Evolutionary conservation across 257 asterid species (phyloP).

Genomic region (Cordia subcordata): DNA sequence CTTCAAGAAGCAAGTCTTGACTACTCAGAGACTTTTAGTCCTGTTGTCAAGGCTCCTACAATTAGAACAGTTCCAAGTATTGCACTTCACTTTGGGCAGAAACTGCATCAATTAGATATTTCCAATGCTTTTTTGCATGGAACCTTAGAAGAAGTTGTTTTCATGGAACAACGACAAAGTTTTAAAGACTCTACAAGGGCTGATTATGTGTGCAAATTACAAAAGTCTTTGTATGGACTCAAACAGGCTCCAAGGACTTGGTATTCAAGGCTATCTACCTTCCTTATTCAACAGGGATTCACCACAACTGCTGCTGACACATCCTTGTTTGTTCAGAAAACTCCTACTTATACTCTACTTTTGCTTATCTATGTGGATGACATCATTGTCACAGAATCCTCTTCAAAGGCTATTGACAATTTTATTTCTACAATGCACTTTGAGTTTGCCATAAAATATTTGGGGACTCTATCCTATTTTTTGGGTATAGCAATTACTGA

Average conservation of each 20-base stretch:
- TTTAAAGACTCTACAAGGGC: not conserved
- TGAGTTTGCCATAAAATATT: not conserved
- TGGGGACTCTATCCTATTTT: not conserved
- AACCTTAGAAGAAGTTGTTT: constrained; percentile 1
- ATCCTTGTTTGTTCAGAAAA: not conserved
- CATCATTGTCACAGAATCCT: not conserved
- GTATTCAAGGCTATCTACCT: not conserved
- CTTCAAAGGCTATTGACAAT: not conserved
- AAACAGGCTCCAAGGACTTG: constrained; percentile 1
- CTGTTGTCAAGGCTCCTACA: not conserved
- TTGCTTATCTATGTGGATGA: not conserved
- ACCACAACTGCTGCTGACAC: too few relatives aligned
- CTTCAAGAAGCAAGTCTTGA: not conserved
- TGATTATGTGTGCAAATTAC: not conserved
- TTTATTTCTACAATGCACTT: not conserved
- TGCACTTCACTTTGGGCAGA: not conserved
- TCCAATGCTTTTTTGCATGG: not conserved
- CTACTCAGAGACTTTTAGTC: not conserved
- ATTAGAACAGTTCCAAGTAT: not conserved
- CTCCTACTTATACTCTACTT: not conserved
- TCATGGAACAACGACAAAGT: not conserved
- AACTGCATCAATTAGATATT: not conserved
- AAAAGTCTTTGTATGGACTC: not conserved
- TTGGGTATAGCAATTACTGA: not conserved
- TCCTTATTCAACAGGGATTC: not conserved